Conservation (phyloP, 1,139 yeast genomes). For the Oligophagozyma castellii region DNA sequence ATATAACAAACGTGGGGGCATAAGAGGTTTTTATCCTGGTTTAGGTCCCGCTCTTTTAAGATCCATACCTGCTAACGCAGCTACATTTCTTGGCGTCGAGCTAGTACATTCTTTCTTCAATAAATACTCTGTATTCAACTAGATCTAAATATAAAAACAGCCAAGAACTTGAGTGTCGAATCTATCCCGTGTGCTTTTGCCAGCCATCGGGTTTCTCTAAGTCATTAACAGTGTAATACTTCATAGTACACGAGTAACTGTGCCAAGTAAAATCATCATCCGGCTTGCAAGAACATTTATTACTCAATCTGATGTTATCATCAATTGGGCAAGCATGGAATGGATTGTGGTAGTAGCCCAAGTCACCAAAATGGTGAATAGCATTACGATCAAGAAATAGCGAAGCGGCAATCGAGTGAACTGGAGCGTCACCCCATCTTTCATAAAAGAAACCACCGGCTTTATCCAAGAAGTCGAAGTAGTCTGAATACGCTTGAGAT, state of each 20-base stretch:
- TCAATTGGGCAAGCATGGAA: conserved; percentile 74
- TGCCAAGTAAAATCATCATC: conserved; percentile 72
- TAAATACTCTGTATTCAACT: conserved; percentile 11
- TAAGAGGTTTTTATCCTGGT: conserved; percentile 94
- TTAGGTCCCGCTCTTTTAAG: conserved; percentile 90
- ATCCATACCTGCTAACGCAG: conserved; percentile 97
- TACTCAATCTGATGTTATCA: conserved; percentile 34
- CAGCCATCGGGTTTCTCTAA: conserved; percentile 63
- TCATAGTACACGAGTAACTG: conserved; percentile 72
- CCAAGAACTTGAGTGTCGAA: not conserved
- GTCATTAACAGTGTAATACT: conserved; percentile 51
- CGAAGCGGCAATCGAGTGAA: conserved; percentile 75
- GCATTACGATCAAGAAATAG: conserved; percentile 49
- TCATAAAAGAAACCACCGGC: conserved; percentile 87
- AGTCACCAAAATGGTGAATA: conserved; percentile 67
- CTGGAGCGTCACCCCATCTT: conserved; percentile 95
- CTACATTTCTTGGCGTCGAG: conserved; percentile 93
- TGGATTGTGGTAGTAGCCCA: conserved; percentile 76
- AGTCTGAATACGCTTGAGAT: conserved; percentile 47
- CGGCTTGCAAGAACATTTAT: conserved; percentile 64
- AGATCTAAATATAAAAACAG: not conserved
- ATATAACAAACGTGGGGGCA: conserved; percentile 53
- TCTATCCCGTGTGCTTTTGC: conserved; percentile 36
- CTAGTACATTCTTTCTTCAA: conserved; percentile 61
- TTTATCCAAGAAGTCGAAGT: conserved; percentile 57